These are phyloP conservation scores for Tuber indicum DNA, from an alignment of 495 filamentous ascomycete genomes.

Conservation along the genomic window DNA sequence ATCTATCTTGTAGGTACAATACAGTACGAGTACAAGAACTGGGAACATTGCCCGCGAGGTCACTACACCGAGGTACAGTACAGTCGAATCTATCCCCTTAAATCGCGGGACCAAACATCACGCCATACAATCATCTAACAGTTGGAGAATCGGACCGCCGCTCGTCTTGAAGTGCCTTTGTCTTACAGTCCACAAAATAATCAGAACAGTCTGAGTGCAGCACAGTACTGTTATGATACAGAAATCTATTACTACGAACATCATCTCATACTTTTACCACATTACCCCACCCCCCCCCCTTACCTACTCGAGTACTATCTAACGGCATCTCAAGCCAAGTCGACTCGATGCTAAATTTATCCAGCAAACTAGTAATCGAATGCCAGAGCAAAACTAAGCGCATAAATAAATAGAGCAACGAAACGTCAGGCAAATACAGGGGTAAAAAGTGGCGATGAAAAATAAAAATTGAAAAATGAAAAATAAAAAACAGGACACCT, in stretches of 20 bases:
- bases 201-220: not conserved
- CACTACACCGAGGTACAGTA: not conserved
- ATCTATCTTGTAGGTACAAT: no score
- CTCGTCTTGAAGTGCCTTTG: not conserved
- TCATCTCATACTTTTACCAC: constrained; percentile 3
- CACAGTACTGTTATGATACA: not conserved
- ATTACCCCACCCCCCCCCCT: not conserved
- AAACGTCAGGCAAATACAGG: not conserved
- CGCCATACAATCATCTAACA: not conserved
- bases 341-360: not conserved
- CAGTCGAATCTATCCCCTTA: not conserved
- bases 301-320: not conserved
- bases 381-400: not conserved
- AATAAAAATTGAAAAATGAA: not conserved
- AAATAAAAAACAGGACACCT: constrained; percentile 9
- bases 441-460: not conserved
- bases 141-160: not conserved
- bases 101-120: not conserved
- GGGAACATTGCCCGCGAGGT: not conserved
- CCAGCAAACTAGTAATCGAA: not conserved
- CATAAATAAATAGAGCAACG: not conserved
- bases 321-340: not conserved
- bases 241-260: not conserved
- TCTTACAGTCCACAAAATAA: not conserved
- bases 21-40: not conserved